Base-by-base conservation (phyloP, 495 filamentous ascomycete genomes). In the Astrothelium macrocarpum region DNA sequence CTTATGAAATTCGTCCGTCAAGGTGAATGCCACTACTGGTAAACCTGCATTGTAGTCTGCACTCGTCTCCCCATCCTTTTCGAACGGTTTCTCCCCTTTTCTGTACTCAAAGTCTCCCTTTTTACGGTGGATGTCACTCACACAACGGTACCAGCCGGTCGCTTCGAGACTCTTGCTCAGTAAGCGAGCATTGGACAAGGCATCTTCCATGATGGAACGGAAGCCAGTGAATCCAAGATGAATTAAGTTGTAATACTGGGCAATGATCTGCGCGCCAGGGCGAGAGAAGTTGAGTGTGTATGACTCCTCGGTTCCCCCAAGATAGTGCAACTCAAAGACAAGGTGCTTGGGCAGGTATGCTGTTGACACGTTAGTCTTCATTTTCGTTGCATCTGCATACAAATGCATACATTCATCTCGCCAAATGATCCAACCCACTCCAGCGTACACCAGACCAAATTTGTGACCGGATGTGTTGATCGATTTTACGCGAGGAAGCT, bases 401-500 rank as follows among this genome's bases (percentile, higher is more conserved):
- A 16, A 36, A n/a, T 43, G 59, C 59, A 39, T 84, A 18, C 81
- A 74, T 67, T 87, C 79, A 69, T 87, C 85, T 28, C 88, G 80
- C 86, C 86, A 90, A 68, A 90, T 80, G 43, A 89, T 84, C 87
- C 87, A 91, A 4, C 87, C 88, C 0, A 91, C 77, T 3, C 88
- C 87, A 1, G 86, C 76, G 65, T 85, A 85, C n/a, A 89, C 85
- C 12, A 90, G 78, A 0, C 87, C 88, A 64, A 85, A 90, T 66
- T 90, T 90, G 68, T 90, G 88, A 23, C 87, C 87, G 7, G 86
- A 88, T 0, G 79, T 76, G 67, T 90, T 90, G 76, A 90, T 91
- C 1, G 85, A 88, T 64, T 87, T 85, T 60, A 90, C 88, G 11
- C 87, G 81, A 18, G 84, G 84, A 1, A 90, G 80, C 43, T 83